A percentile compares a stretch with the other conserved stretches of the same genome.
These are phyloP conservation scores for Graphiopsis chlorocephala DNA, from an alignment of 2,329 filamentous ascomycete genomes.

Conservation along the genomic window DNA sequence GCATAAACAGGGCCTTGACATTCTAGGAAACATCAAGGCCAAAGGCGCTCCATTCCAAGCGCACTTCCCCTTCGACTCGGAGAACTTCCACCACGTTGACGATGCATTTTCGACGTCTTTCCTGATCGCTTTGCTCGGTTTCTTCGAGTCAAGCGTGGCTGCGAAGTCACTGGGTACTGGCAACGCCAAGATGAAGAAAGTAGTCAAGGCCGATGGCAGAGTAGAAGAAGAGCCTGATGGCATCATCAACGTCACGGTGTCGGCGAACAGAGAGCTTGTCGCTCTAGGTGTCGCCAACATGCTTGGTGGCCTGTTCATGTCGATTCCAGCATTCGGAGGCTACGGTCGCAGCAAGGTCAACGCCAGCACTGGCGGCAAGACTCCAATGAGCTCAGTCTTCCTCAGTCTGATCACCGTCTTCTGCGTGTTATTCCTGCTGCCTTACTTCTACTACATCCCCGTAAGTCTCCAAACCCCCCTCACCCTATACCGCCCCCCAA, in stretches of 20 bases:
- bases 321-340: conserved; percentile 88
- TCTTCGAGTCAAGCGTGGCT: conserved; percentile 95
- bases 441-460: conserved; percentile 94
- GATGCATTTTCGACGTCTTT: conserved; percentile 89
- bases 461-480: conserved; percentile 55
- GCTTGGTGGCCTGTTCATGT: conserved; percentile 88
- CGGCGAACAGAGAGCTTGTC: conserved; percentile 88
- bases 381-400: conserved; percentile 89
- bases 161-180: conserved; percentile 78
- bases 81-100: conserved; percentile 76
- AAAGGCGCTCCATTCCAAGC: conserved; percentile 73
- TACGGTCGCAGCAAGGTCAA: conserved; percentile 97
- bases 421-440: conserved; percentile 76
- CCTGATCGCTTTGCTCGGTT: conserved; percentile 90
- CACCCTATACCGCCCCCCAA: conserved; percentile 7
- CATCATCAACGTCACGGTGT: conserved; percentile 77
- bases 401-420: conserved; percentile 78
- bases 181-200: conserved; percentile 47
- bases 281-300: conserved; percentile 88
- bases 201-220: conserved; percentile 29
- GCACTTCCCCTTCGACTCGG: conserved; percentile 76
- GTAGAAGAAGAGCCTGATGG: conserved; percentile 42
- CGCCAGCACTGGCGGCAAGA: conserved; percentile 83
- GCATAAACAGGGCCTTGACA: conserved; percentile 74
- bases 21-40: conserved; percentile 78